Percentiles rank a stretch among this genome's conserved stretches.
Evolutionary conservation across 2,329 filamentous ascomycete species (phyloP).

Genomic region (Penicillium verrucosum): DNA sequence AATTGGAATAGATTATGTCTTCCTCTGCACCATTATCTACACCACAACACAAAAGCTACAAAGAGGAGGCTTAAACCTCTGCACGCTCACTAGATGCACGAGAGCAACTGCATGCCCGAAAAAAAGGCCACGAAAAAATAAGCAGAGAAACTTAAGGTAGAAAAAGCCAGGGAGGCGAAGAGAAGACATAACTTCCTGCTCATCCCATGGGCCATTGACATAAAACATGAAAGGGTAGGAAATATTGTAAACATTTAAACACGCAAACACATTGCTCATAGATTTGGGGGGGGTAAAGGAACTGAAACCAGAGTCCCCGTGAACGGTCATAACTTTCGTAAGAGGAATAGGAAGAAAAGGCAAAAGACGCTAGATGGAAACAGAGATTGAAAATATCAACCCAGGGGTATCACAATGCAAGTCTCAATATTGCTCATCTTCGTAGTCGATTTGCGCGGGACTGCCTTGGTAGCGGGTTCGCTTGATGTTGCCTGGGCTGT

Average conservation of each 20-base stretch:
- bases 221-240: not conserved
- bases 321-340: constrained; percentile 6
- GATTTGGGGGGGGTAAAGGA: not conserved
- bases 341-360: constrained; percentile 4
- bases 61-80: not conserved
- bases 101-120: not conserved
- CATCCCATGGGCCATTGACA: not conserved
- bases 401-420: constrained; percentile 24
- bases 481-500: constrained; percentile 37
- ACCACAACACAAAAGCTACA: not conserved
- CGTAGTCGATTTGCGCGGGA: constrained; percentile 42
- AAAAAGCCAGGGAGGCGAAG: not conserved
- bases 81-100: not conserved
- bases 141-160: not conserved
- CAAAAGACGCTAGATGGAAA: constrained; percentile 5
- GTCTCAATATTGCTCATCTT: constrained; percentile 32
- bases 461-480: constrained; percentile 40
- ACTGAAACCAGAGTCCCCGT: constrained; percentile 1
- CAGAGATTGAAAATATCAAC: constrained; percentile 10
- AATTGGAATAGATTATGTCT: not conserved
- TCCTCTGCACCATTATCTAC: not conserved
- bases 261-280: constrained; percentile 5
- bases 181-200: constrained; percentile 5
- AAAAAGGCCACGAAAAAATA: not conserved
- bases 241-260: constrained; percentile 5